Percentiles rank a stretch among this genome's conserved stretches.
Conservation (phyloP, 257 asterid genomes). For the Linderniella brevidens region DNA sequence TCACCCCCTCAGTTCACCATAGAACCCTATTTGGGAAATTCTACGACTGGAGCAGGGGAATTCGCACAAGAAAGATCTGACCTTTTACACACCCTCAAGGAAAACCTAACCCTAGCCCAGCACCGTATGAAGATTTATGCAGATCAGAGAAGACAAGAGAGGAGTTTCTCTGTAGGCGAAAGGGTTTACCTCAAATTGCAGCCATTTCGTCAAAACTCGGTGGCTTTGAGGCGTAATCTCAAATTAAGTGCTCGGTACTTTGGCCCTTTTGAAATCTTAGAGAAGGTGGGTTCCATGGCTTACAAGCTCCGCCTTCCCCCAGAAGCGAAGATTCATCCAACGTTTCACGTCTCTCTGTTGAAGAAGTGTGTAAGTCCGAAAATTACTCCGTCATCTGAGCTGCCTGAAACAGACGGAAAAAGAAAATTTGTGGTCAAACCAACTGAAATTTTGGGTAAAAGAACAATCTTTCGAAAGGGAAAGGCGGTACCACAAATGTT, state of each 20-base stretch:
- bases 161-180: neutral
- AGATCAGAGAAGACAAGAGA: no score
- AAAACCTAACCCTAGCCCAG: no score
- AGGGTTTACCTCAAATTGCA: neutral
- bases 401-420: neutral
- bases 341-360: neutral
- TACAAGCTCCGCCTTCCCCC: neutral
- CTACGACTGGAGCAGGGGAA: no score
- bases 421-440: no score
- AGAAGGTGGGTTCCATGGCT: neutral
- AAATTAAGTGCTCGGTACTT: neutral
- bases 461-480: no score
- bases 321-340: neutral
- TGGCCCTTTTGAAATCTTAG: neutral
- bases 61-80: no score
- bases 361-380: neutral
- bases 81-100: no score
- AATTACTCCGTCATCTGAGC: neutral
- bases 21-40: no score
- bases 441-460: no score
- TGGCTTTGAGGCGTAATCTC: neutral
- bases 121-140: no score
- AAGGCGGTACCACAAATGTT: no score
- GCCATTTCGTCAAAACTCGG: neutral
- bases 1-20: no score